phyloP scores from a whole-genome alignment of 768 basidiomycete species.

The Rubroboletus satanas region DNA sequence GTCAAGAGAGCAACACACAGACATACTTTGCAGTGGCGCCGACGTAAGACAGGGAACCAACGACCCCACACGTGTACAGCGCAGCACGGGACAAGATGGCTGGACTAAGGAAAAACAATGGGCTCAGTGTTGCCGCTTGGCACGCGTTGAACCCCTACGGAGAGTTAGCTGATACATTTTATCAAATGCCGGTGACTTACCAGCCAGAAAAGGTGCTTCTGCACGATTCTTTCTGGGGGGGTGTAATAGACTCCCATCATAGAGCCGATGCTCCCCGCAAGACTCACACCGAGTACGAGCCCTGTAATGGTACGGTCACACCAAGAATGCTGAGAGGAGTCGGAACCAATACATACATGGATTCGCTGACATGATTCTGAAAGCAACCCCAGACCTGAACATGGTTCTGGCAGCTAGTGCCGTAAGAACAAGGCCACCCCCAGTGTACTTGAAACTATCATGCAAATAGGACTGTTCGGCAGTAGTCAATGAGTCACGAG shows the following conservation, averaged over 20 bases:
- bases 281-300: slow-evolving; percentile 78
- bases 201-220: slow-evolving; percentile 81
- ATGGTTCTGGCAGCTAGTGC: slow-evolving; percentile 76
- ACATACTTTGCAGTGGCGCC: slow-evolving; percentile 80
- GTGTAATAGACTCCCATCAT: slow-evolving; percentile 85
- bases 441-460: slow-evolving; percentile 80
- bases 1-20: neutral
- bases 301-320: slow-evolving; percentile 37
- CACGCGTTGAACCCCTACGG: slow-evolving; percentile 75
- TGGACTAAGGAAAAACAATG: slow-evolving; percentile 85
- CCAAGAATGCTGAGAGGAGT: neutral
- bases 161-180: slow-evolving; percentile 1
- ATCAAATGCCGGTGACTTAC: slow-evolving; percentile 36
- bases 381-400: slow-evolving; percentile 64
- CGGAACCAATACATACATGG: slow-evolving; percentile 51
- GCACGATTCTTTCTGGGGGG: slow-evolving; percentile 66
- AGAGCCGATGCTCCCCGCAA: slow-evolving; percentile 73
- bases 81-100: slow-evolving; percentile 84
- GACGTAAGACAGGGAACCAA: slow-evolving; percentile 82
- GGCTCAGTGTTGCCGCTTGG: slow-evolving; percentile 83
- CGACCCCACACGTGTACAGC: slow-evolving; percentile 80
- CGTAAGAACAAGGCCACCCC: slow-evolving; percentile 71
- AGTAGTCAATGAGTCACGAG: slow-evolving; percentile 58
- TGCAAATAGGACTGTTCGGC: slow-evolving; percentile 69
- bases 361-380: slow-evolving; percentile 77